Evolutionary conservation across 202 grass and related monocot species (phyloP).

Genomic region (Zoysia matrella): DNA sequence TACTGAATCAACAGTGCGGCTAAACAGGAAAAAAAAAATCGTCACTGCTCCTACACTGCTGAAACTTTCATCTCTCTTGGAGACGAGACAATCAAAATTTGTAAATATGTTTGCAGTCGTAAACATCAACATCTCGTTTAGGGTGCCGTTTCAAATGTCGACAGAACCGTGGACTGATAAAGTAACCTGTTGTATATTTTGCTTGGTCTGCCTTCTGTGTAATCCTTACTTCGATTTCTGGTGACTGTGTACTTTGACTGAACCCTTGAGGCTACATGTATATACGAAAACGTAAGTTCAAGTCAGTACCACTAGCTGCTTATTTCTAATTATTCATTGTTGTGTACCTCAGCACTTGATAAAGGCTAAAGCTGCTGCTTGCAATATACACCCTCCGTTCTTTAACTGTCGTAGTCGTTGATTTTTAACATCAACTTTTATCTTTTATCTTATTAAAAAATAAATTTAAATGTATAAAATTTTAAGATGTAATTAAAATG

Average conservation of each 20-base stretch:
- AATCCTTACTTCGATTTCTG: not conserved
- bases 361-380: not conserved
- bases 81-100: constrained; percentile 14
- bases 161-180: not conserved
- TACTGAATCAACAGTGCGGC: not conserved
- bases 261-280: constrained; percentile 10
- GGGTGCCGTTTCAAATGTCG: not conserved
- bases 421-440: no score
- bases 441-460: no score
- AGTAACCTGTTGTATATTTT: not conserved
- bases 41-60: not conserved
- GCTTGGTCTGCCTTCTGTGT: not conserved
- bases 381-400: no score
- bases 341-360: not conserved
- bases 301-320: not conserved
- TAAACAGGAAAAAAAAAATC: not conserved
- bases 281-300: not conserved
- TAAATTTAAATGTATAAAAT: no score
- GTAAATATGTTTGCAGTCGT: constrained; percentile 19
- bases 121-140: not conserved
- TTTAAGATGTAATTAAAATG: no score
- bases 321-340: constrained; percentile 1
- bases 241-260: constrained; percentile 22
- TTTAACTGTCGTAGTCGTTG: no score
- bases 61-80: not conserved